A percentile compares a stretch with the other conserved stretches of the same genome.
Conservation (phyloP, 768 basidiomycete species). For the Amanita rimosa region DNA sequence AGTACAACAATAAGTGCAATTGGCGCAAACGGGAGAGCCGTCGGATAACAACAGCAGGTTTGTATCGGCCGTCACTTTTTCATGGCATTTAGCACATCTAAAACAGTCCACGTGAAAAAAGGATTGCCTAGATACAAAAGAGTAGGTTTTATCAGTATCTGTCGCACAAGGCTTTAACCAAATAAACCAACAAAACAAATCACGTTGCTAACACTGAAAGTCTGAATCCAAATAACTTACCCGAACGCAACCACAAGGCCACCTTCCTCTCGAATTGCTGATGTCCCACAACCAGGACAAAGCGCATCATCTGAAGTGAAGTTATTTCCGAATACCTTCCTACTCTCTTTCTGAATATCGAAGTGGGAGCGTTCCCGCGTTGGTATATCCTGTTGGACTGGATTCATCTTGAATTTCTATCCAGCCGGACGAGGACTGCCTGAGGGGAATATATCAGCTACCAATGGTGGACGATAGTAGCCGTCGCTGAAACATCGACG, state of each 20-base stretch:
- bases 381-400: constrained; percentile 1
- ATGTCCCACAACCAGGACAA: constrained; percentile 76
- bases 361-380: constrained; percentile 22
- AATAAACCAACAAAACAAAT: background rate
- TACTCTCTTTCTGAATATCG: constrained; percentile 16
- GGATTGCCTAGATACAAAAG: constrained; percentile 51
- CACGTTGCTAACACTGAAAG: background rate
- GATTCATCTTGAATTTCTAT: background rate
- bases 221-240: constrained; percentile 34
- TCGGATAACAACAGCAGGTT: constrained; percentile 95
- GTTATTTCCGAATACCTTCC: constrained; percentile 4
- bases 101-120: constrained; percentile 95
- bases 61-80: constrained; percentile 91
- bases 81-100: constrained; percentile 91
- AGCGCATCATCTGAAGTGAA: constrained; percentile 38
- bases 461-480: background rate
- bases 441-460: background rate
- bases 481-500: background rate
- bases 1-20: constrained; percentile 92
- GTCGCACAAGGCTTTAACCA: background rate
- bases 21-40: constrained; percentile 91
- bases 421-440: background rate
- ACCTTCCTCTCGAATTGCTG: constrained; percentile 71
- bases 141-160: background rate
- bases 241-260: constrained; percentile 94